Base-by-base conservation (phyloP, 805 yeast species). In the Yueomyces sinensis region DNA sequence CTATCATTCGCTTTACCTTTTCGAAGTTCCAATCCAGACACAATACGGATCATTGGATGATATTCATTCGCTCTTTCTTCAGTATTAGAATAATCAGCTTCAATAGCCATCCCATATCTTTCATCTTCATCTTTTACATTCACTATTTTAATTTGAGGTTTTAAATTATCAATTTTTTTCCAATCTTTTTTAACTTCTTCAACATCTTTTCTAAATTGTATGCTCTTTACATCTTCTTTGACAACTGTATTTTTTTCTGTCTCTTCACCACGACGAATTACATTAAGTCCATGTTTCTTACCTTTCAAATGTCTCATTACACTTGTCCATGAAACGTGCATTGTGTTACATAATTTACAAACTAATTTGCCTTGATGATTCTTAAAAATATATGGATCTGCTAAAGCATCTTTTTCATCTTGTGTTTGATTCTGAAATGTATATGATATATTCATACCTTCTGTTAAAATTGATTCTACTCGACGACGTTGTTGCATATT, bases 291-390 rank as follows among this genome's bases (percentile, higher is more conserved):
- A 58, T 89, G 98, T 50, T 80, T 81, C 43, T 72, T 70, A 14
- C 96, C 96, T 32, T 79, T 76, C 4, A 89, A 65, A 52, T 89
- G 98, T 3, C 91, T 67, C 16, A 86, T 64, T 43, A 83, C 91
- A 17, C 91, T 77, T 11, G 82, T 71, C 48, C 84, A 89, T 15
- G 79, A 73, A 31, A 72, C 65, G 56, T 89, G 97, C 14, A 81
- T 67, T 0, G 97, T 87, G 24, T 76, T 61, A 54, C 98, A 89
- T 17, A 89, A 63, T 38, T 74, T 68, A 52, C 98, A 89, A 45
- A 87, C 96, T 17, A 82, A 61, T 38, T 76, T 63, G 4, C 96
- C 96, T n/a, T 80, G 58, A 49, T 80, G 87, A 50, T 83, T 86
- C 44, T 73, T 73, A 58, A 77, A 76, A 7, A 84, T 83, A 52